phyloP scores from a whole-genome alignment of 2,329 filamentous ascomycete genomes.

The Pseudogymnoascus sp. region DNA sequence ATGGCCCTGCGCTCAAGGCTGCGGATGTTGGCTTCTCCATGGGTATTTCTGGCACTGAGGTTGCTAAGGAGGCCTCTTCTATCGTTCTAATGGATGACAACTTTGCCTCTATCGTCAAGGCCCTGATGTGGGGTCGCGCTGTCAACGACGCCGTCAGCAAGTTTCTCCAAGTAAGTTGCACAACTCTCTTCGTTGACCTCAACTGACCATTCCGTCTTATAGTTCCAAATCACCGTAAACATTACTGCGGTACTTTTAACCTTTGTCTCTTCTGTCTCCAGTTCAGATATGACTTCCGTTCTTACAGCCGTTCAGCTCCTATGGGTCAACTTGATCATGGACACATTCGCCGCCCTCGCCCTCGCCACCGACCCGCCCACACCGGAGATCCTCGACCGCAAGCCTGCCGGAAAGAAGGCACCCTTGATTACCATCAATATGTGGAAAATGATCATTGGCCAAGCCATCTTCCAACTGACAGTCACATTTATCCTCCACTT shows the following conservation, averaged over 20 bases:
- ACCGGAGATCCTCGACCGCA: conserved; percentile 46
- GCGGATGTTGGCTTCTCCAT: conserved; percentile 81
- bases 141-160: conserved; percentile 72
- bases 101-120: conserved; percentile 78
- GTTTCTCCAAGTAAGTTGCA: conserved; percentile 43
- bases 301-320: conserved; percentile 48
- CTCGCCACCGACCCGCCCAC: conserved; percentile 56
- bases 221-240: conserved; percentile 63
- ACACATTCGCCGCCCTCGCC: conserved; percentile 57
- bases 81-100: conserved; percentile 87
- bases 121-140: conserved; percentile 69
- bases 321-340: conserved; percentile 47
- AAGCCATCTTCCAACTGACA: conserved; percentile 51
- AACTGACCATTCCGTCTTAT: conserved; percentile 15
- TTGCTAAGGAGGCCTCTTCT: conserved; percentile 40
- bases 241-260: conserved; percentile 59
- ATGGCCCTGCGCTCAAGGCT: conserved; percentile 71
- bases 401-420: conserved; percentile 37
- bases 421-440: conserved; percentile 41
- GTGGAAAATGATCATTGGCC: conserved; percentile 60
- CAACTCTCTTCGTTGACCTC: conserved; percentile 14
- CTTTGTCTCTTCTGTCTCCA: conserved; percentile 54
- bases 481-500: conserved; percentile 54
- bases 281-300: conserved; percentile 46
- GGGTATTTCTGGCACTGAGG: conserved; percentile 68